Evolutionary conservation across 106 monocot species (phyloP), one percentile per base, ranked within the genome.

Genomic region (Dendrobium chrysotoxum): DNA sequence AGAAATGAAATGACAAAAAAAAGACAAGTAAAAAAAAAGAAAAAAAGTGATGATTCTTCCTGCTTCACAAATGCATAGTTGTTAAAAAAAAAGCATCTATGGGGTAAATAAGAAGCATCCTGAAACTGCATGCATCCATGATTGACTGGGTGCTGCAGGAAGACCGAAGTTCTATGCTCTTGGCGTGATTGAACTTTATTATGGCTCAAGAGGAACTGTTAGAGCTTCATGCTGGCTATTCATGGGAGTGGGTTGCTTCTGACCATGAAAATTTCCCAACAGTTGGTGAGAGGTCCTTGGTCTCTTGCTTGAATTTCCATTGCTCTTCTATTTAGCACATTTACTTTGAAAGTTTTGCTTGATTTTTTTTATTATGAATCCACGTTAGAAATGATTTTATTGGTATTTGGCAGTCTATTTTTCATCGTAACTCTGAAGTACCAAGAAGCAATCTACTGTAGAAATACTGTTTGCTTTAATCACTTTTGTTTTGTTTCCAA

Each of bases 231-330:
- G 39, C 74, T 81, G 53, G 20, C 6, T 70, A 35, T 50, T 30
- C 68, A 12, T 75, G 82, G 67, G 31, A 57, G 61, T 70, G 82
- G 45, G 16, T 77, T 41, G 65, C 40, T 68, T 70, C 68, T 77
- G 50, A 46, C 4, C 28, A 65, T 77, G 35, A 64, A 57, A 47
- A 64, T 65, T 76, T 75, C 50, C 53, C 76, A 84, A 47, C 80
- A 39, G 67, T 28, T 84, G 84, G 80, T 84, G 84, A 84, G 80
- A 80, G 84, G 77, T 84, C 80, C 76, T 80, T 80, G 80, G 80
- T 80, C 47, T 80, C 39, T 84, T 66, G 75, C 75, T 66, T 75
- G 75, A 76, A 47, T 47, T 76, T 46, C 13, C 4, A 76, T 1
- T 42, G 2, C 46, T 47, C 76, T 76, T 76, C 47, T 28, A 76